A percentile compares a stretch with the other conserved stretches of the same genome.
phyloP scores from a whole-genome alignment of 2,329 filamentous ascomycete species.

The Trichophyton verrucosum region DNA sequence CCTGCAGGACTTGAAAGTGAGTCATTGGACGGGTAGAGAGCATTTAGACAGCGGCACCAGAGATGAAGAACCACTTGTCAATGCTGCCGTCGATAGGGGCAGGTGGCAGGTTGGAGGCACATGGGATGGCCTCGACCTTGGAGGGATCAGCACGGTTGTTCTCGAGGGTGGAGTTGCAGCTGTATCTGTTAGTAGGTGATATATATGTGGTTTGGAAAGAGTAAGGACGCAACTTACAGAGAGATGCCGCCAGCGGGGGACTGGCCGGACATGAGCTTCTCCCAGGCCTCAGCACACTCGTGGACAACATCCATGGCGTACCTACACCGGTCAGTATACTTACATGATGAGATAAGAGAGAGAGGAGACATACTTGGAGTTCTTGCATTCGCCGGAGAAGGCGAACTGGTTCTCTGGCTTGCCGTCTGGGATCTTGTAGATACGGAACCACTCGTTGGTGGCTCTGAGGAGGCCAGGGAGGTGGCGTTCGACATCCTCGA shows the following conservation, averaged over 20 bases:
- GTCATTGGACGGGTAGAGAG: background rate
- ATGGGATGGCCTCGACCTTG: conserved; percentile 59
- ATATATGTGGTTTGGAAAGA: background rate
- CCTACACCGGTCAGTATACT: conserved; percentile 29
- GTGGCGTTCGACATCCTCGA: conserved; percentile 98
- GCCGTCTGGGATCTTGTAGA: conserved; percentile 99
- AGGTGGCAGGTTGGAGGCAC: conserved; percentile 65
- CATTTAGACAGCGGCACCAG: conserved; percentile 73
- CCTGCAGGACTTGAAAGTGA: background rate
- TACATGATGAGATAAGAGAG: background rate
- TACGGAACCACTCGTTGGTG: conserved; percentile 99
- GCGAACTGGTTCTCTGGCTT: conserved; percentile 99
- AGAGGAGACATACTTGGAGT: conserved; percentile 60
- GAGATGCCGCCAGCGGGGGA: conserved; percentile 62
- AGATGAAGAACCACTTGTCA: conserved; percentile 99
- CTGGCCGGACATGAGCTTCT: conserved; percentile 89
- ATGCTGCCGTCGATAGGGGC: conserved; percentile 91
- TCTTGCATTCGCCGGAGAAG: conserved; percentile 99
- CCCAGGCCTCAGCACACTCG: conserved; percentile 95
- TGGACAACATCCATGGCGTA: conserved; percentile 92
- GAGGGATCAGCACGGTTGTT: conserved; percentile 57
- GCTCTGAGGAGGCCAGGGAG: conserved; percentile 91
- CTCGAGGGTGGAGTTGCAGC: conserved; percentile 65
- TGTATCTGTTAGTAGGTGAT: conserved; percentile 25
- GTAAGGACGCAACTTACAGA: conserved; percentile 50